Conservation (phyloP, 2,329 filamentous ascomycete genomes). For the Fusarium lyarnte region DNA sequence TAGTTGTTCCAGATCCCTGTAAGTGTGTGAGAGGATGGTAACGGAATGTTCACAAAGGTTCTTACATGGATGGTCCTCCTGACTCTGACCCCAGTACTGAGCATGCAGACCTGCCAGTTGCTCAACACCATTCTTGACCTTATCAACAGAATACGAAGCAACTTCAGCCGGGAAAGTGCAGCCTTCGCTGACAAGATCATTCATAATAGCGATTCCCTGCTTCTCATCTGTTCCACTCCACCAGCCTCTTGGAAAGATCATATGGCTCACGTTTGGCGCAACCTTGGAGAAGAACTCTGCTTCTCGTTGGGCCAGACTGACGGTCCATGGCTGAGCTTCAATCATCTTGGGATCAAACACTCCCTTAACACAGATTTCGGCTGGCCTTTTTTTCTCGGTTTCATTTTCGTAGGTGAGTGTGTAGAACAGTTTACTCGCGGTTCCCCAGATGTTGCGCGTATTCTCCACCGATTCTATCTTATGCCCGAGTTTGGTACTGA, state of each 20-base stretch:
- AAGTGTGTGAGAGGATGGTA: not conserved
- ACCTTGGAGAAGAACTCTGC: constrained; percentile 51
- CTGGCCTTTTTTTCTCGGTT: constrained; percentile 13
- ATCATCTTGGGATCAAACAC: constrained; percentile 51
- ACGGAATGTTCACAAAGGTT: not conserved
- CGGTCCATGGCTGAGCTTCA: constrained; percentile 36
- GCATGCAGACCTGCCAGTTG: constrained; percentile 55
- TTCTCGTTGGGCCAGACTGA: constrained; percentile 48
- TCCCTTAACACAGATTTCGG: constrained; percentile 49
- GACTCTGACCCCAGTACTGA: constrained; percentile 46
- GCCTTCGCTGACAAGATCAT: constrained; percentile 45
- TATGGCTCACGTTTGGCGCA: constrained; percentile 44
- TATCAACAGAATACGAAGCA: constrained; percentile 44
- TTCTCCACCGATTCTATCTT: constrained; percentile 37
- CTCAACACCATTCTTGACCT: constrained; percentile 49
- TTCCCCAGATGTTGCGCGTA: constrained; percentile 43
- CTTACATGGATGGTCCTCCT: constrained; percentile 45
- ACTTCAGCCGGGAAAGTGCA: constrained; percentile 50
- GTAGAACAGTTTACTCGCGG: constrained; percentile 44
- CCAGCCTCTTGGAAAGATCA: constrained; percentile 50
- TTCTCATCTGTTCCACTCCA: constrained; percentile 48
- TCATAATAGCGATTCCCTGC: constrained; percentile 53
- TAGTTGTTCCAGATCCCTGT: constrained; percentile 49
- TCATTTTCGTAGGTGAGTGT: constrained; percentile 44
- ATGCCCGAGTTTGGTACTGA: constrained; percentile 33